Base-by-base conservation (phyloP, 192 early-diverging fungal species). In the Glomus cerebriforme region DNA sequence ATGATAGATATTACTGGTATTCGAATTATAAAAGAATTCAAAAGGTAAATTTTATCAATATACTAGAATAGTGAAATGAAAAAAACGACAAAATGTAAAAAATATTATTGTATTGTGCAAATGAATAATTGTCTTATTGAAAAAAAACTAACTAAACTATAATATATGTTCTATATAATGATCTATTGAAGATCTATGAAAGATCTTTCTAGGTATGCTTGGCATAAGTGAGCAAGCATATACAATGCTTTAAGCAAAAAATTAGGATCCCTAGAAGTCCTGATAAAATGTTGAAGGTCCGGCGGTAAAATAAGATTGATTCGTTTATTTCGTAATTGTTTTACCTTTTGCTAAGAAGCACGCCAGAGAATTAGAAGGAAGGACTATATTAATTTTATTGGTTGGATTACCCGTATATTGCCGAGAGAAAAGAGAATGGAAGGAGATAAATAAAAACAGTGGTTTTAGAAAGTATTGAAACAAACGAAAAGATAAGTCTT, bases 141-240 rank as follows among this genome's bases (percentile, higher is more conserved):
- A 79, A 74, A 47, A 80, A 78, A 12, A 79, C 79, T 8, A 79
- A 54, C 49, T 54, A 54, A 22, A 54, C 17, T 22, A 22, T 65
- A 65, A 31, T 31, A 32, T 65, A 31, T 27, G 12, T 65, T 65
- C 63, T 65, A 65, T 65, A 13, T 65, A 27, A 65, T 31, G 31
- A 65, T 65, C 63, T 65, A 65, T 65, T 65, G 63, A 65, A 17
- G 26, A 65, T 65, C 63, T 65, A 65, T 65, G 10, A 17, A 65
- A 65, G 13, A 65, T 32, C 63, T 65, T 65, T 65, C 63, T 65
- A 65, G 27, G 6, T 31, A 65, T 31, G 13, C 27, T 31, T 65
- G 26, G 63, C 63, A 65, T 65, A 65, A 65, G 63, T 34, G 63
- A 65, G 26, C 17, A 19, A 54, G 49, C 49, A 54, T 54, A 54